A percentile compares a stretch with the other conserved stretches of the same genome.
These are phyloP conservation scores for Tylopilus orsonianus DNA, from an alignment of 1,284 basidiomycete species.

Conservation along the genomic window DNA sequence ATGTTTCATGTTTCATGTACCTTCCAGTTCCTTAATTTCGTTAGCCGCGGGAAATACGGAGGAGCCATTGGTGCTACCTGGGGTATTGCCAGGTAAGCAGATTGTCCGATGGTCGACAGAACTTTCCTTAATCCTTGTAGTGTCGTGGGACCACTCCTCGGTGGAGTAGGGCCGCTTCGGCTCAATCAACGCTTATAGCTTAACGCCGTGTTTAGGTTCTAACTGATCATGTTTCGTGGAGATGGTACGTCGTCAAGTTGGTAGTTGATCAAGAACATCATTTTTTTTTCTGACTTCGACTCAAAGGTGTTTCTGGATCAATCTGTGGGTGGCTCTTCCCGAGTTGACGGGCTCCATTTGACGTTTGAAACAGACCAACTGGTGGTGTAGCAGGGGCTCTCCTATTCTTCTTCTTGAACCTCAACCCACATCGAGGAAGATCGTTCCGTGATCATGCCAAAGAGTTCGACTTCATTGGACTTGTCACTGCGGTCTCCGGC, in stretches of 20 bases:
- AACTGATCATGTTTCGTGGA: conserved; percentile 39
- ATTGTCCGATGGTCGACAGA: not conserved
- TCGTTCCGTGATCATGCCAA: conserved; percentile 34
- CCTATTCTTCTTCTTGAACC: conserved; percentile 35
- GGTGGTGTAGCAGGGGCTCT: conserved; percentile 43
- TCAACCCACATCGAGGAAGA: conserved; percentile 35
- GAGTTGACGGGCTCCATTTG: not conserved
- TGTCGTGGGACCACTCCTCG: conserved; percentile 45
- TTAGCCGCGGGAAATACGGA: conserved; percentile 40
- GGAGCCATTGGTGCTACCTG: conserved; percentile 45
- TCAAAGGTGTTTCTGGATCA: conserved; percentile 38
- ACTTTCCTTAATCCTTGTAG: conserved; percentile 18
- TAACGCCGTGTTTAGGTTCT: conserved; percentile 37
- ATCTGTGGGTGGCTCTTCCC: conserved; percentile 29
- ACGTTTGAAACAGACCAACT: conserved; percentile 33
- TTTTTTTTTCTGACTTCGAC: conserved; percentile 1
- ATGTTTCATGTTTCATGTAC: not conserved
- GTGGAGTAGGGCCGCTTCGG: conserved; percentile 27
- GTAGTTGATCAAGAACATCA: not conserved
- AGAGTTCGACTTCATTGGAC: conserved; percentile 51
- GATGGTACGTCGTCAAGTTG: conserved; percentile 30
- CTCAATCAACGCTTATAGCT: not conserved
- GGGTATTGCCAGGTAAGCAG: conserved; percentile 42
- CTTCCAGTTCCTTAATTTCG: conserved; percentile 10
- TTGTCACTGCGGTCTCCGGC: conserved; percentile 44